phyloP scores from a whole-genome alignment of 352 stramenopile species.

The Phytophthora boehmeriae region DNA sequence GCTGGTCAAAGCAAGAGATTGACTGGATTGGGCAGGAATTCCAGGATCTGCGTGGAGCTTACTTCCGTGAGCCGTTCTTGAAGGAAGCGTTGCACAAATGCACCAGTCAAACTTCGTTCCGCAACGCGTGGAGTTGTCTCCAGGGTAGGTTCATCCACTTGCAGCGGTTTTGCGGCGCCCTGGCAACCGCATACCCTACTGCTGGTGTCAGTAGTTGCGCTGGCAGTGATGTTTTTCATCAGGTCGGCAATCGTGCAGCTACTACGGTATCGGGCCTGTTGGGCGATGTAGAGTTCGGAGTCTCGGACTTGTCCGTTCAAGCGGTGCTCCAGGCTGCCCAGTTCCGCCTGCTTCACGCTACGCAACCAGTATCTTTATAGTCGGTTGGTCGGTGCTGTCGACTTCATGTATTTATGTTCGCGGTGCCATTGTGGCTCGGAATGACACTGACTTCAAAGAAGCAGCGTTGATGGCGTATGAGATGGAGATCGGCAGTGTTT shows the following conservation, averaged over 20 bases:
- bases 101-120: conserved; percentile 17
- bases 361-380: conserved; percentile 39
- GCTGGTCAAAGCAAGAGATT: conserved; percentile 33
- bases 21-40: conserved; percentile 44
- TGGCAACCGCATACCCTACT: conserved; percentile 27
- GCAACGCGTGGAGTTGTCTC: conserved; percentile 20
- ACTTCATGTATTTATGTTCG: too few species aligned
- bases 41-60: conserved; percentile 28
- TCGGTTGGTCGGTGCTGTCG: conserved; percentile 23
- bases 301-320: conserved; percentile 37
- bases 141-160: conserved; percentile 30
- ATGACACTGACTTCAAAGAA: too few species aligned
- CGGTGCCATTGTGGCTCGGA: too few species aligned
- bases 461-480: too few species aligned
- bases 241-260: conserved; percentile 5
- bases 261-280: conserved; percentile 8
- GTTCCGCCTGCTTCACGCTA: conserved; percentile 25
- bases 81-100: conserved; percentile 19
- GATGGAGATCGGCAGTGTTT: too few species aligned
- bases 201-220: background rate
- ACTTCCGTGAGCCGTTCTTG: conserved; percentile 20
- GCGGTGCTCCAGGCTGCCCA: conserved; percentile 28
- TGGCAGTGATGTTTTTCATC: background rate
- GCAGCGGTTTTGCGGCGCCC: conserved; percentile 26
- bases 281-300: conserved; percentile 17